Conservation (phyloP, 305 asterid genomes). For the Solanum hybrid region DNA sequence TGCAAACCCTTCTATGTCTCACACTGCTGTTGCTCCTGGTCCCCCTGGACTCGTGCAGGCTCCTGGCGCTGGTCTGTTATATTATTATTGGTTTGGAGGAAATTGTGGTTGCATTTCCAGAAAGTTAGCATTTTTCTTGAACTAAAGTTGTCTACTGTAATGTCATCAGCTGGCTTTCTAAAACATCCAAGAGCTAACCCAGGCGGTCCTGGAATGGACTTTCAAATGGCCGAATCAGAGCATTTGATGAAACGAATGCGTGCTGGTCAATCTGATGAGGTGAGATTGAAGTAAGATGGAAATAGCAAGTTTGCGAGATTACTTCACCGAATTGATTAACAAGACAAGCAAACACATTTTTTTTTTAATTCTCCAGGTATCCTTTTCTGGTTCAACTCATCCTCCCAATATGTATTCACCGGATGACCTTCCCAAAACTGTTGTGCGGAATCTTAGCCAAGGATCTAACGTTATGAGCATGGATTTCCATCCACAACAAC, state of each 20-base stretch:
- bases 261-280: slow-evolving; percentile 89
- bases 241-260: slow-evolving; percentile 91
- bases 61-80: slow-evolving; percentile 62
- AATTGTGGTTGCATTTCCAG: slow-evolving; percentile 6
- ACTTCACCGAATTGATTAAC: slow-evolving; percentile 2
- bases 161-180: slow-evolving; percentile 51
- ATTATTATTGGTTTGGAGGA: slow-evolving; percentile 10
- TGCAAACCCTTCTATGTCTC: slow-evolving; percentile 78
- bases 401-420: slow-evolving; percentile 59
- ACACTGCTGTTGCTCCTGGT: slow-evolving; percentile 63
- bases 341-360: neutral
- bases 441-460: slow-evolving; percentile 72
- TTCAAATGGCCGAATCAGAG: slow-evolving; percentile 90
- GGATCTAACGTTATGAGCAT: slow-evolving; percentile 98
- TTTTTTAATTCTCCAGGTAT: slow-evolving; percentile 38
- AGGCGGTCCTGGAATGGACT: slow-evolving; percentile 84
- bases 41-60: slow-evolving; percentile 85
- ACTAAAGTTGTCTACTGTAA: slow-evolving; percentile 2
- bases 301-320: neutral
- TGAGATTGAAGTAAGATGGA: slow-evolving; percentile 19
- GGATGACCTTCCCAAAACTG: slow-evolving; percentile 92
- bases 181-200: slow-evolving; percentile 80
- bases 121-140: neutral
- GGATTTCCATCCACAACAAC: slow-evolving; percentile 97
- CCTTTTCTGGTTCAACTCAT: slow-evolving; percentile 83